A percentile compares a stretch with the other conserved stretches of the same genome.
These are phyloP conservation scores for Anthostomella pinea DNA, from an alignment of 2,329 filamentous ascomycete species.

Conservation along the genomic window DNA sequence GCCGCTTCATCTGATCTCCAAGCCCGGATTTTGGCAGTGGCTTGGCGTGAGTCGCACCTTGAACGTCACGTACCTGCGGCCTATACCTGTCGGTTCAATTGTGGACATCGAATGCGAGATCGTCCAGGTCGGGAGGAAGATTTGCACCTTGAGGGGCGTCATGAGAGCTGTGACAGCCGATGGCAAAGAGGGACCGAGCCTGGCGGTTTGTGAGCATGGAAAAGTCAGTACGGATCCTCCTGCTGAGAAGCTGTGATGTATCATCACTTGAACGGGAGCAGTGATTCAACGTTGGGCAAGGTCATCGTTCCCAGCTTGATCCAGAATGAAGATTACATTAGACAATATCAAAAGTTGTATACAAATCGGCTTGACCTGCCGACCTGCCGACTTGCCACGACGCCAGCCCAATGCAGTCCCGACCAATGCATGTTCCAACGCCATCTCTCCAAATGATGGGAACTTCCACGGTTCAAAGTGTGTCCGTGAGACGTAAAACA, in stretches of 20 bases:
- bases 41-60: conserved; percentile 66
- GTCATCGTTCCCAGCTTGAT: no score
- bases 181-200: conserved; percentile 37
- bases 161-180: conserved; percentile 40
- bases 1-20: conserved; percentile 53
- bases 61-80: conserved; percentile 65
- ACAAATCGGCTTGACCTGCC: no score
- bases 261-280: no score
- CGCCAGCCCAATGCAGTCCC: no score
- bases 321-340: no score
- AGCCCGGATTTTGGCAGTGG: conserved; percentile 58
- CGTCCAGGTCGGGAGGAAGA: conserved; percentile 43
- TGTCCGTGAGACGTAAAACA: conserved; percentile 30
- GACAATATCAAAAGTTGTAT: no score
- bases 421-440: no score
- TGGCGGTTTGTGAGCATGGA: conserved; percentile 51
- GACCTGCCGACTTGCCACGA: no score
- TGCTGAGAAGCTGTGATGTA: conserved; percentile 17
- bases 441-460: no score
- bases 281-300: no score
- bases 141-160: conserved; percentile 44
- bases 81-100: conserved; percentile 48
- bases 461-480: conserved; percentile 22
- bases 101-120: conserved; percentile 46
- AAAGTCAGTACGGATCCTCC: conserved; percentile 51